Evolutionary conservation across 2,329 filamentous ascomycete species (phyloP).

Genomic region (Venturia asperata): DNA sequence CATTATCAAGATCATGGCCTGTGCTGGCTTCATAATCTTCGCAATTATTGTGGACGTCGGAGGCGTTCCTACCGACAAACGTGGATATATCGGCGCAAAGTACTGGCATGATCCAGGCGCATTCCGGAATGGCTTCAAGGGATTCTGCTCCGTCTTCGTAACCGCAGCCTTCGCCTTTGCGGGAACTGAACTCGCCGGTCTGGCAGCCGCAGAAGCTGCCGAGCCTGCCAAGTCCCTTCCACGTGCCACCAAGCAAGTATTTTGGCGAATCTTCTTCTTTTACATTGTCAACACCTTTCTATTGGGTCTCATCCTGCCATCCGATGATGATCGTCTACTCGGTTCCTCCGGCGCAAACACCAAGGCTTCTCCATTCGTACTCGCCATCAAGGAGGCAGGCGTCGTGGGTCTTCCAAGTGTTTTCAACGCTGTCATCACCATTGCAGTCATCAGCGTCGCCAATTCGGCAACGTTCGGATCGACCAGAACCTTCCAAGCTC

Average conservation of each 20-base stretch:
- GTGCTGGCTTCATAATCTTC: slow-evolving; percentile 58
- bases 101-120: slow-evolving; percentile 52
- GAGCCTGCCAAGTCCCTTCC: slow-evolving; percentile 47
- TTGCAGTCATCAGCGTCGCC: slow-evolving; percentile 53
- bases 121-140: slow-evolving; percentile 54
- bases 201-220: slow-evolving; percentile 52
- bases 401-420: slow-evolving; percentile 55
- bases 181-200: slow-evolving; percentile 55
- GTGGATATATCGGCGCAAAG: slow-evolving; percentile 53
- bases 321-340: slow-evolving; percentile 31
- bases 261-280: slow-evolving; percentile 43
- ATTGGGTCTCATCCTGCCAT: slow-evolving; percentile 38
- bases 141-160: slow-evolving; percentile 57
- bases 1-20: slow-evolving; percentile 52
- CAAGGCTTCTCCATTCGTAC: slow-evolving; percentile 57
- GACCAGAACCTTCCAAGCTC: slow-evolving; percentile 50
- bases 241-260: slow-evolving; percentile 39
- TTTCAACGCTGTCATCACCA: slow-evolving; percentile 60
- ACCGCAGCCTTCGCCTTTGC: slow-evolving; percentile 57
- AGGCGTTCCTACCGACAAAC: slow-evolving; percentile 48
- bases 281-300: slow-evolving; percentile 40
- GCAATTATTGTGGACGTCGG: slow-evolving; percentile 54
- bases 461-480: slow-evolving; percentile 53
- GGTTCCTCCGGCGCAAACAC: slow-evolving; percentile 27
- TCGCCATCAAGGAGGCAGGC: slow-evolving; percentile 55